These are phyloP conservation scores for Triticum urartu DNA, from an alignment of 176 grass and related monocot genomes.

Conservation along the genomic window DNA sequence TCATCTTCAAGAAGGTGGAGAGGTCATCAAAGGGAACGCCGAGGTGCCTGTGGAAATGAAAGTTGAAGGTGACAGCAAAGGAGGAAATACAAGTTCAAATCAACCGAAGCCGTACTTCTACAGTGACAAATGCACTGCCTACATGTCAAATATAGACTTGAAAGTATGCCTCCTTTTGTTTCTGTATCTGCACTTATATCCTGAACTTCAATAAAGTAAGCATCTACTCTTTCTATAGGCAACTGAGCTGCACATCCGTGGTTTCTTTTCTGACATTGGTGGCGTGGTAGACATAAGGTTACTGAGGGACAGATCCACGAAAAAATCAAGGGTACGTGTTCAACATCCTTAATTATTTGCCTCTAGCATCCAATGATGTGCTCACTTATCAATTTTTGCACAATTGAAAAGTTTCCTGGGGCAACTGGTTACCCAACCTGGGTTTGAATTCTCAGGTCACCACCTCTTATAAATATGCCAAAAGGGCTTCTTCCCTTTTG, in stretches of 20 bases:
- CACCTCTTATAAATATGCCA: no score
- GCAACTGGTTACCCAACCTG: no score
- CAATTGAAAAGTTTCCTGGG: no score
- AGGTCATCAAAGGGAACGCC: conserved; percentile 25
- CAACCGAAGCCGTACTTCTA: conserved; percentile 59
- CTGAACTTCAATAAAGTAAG: conserved; percentile 29
- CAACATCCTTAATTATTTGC: not conserved
- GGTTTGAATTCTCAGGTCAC: no score
- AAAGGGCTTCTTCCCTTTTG: no score
- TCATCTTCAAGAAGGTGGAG: conserved; percentile 35
- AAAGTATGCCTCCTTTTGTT: conserved; percentile 21
- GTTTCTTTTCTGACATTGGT: conserved; percentile 77
- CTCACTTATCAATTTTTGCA: no score
- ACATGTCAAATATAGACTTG: conserved; percentile 80
- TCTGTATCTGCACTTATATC: conserved; percentile 21
- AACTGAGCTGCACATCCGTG: conserved; percentile 63
- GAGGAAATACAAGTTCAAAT: conserved; percentile 35
- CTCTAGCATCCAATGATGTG: no score
- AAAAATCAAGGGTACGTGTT: conserved; percentile 69
- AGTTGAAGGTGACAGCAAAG: not conserved
- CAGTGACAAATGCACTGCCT: conserved; percentile 76
- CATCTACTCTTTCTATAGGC: conserved; percentile 47
- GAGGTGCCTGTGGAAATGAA: conserved; percentile 21
- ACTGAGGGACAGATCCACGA: conserved; percentile 73
- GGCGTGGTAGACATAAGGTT: conserved; percentile 77